Base-by-base conservation (phyloP, 768 basidiomycete genomes). In the Pleurotus tuber-regium region DNA sequence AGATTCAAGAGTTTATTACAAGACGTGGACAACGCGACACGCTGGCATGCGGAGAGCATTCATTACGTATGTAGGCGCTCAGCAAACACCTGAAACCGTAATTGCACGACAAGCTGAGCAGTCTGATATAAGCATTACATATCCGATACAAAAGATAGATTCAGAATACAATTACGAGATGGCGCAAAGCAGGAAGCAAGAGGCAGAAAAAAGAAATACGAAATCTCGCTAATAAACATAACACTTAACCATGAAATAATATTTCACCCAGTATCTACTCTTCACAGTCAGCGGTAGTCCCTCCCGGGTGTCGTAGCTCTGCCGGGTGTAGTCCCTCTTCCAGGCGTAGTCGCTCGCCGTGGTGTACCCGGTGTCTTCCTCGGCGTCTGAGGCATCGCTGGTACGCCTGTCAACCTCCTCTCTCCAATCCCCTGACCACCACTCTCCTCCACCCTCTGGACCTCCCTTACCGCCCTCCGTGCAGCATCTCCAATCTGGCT, bases 331-430 rank as follows among this genome's bases (percentile, higher is more conserved):
- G 43, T 70, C 67, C 55, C 72, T 61, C 41, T 23, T 12, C 69
- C 71, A 19, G 78, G 79, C 19, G 82, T 82, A 42, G 70, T 74
- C 10, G 73, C 73, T 55, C 80, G 69, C 56, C 82, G 69, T 4
- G 87, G 87, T 19, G 89, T 89, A 39, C 83, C 84, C 53, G 86
- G 84, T 30, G 74, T 68, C 66, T 85, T 78, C 50, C 80, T 71
- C 0, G 86, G 86, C 16, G 87, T 87, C 24, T 76, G 69, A 46
- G 82, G 79, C 21, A 81, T 70, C 54, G 73, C 75, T 11, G 76
- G 70, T 3, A 81, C 71, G 28, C 74, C 72, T 35, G 84, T 82
- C 61, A 84, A 61, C 59, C 76, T 68, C 61, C 84, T 68, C 59
- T 83, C 85, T 72, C 75, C 9, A 65, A 71, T 8, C 65, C 71